Base-by-base conservation (phyloP, 2,329 filamentous ascomycete species). In the Penicillium corylophilum region DNA sequence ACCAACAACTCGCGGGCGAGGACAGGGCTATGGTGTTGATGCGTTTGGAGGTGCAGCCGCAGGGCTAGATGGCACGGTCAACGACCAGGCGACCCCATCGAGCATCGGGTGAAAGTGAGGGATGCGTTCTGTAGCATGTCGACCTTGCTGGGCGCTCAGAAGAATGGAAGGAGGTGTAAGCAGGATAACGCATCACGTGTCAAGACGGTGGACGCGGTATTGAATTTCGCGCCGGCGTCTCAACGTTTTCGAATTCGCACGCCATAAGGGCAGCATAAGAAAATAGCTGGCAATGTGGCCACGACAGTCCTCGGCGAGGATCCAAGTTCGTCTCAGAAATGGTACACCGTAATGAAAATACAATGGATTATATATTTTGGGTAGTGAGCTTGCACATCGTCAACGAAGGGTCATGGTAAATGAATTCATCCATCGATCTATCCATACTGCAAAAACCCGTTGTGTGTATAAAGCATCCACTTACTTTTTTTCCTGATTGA, bases 381-480 rank as follows among this genome's bases (percentile, higher is more conserved):
- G 48, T 44, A 51, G 31, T n/a, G n/a, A n/a, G n/a, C 8, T 43
- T 51, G 48, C 35, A 51, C 46, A 51, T 51, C 48, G 43, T 8
- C n/a, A n/a, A n/a, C n/a, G n/a, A n/a, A n/a, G n/a, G n/a, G n/a
- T n/a, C n/a, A n/a, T n/a, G n/a, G n/a, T n/a, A n/a, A n/a, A n/a
- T n/a, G n/a, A n/a, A n/a, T n/a, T n/a, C n/a, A 18, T 28, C 8
- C 26, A 28, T 28, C 8, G 7, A 28, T 28, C 8, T 6, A 28
- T n/a, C n/a, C n/a, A n/a, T n/a, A 36, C 33, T n/a, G n/a, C n/a
- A n/a, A n/a, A n/a, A n/a, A n/a, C n/a, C n/a, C n/a, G n/a, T n/a
- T n/a, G n/a, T n/a, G n/a, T n/a, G n/a, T n/a, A n/a, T n/a, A n/a
- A n/a, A n/a, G n/a, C n/a, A n/a, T n/a, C n/a, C n/a, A n/a, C n/a